Percentiles rank a stretch among this genome's conserved stretches.
Evolutionary conservation across 331 rosid genomes (phyloP).

Genomic region (Quercus tomentella): DNA sequence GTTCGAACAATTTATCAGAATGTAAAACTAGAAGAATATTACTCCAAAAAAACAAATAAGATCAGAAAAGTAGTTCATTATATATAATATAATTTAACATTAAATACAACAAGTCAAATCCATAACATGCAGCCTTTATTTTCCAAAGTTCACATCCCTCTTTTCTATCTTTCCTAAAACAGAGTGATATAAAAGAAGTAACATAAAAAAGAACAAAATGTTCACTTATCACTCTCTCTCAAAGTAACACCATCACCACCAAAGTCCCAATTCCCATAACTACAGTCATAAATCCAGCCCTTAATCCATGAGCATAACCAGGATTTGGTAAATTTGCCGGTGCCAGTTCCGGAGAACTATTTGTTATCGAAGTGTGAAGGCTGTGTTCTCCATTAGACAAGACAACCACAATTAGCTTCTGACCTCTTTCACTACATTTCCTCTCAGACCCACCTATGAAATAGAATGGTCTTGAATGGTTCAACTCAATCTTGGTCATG

Average conservation of each 20-base stretch:
- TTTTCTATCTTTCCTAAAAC: neutral
- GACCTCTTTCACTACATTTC: neutral
- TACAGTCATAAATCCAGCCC: neutral
- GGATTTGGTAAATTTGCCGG: no score
- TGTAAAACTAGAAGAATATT: no score
- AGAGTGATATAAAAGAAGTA: neutral
- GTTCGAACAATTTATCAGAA: no score
- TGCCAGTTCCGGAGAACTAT: no score
- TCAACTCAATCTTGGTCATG: neutral
- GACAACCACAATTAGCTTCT: constrained; percentile 1
- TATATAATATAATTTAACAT: neutral
- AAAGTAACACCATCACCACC: neutral
- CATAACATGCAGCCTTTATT: no score
- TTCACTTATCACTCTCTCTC: neutral
- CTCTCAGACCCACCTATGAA: constrained; percentile 11
- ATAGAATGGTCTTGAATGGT: neutral
- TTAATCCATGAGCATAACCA: neutral
- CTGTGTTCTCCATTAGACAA: neutral
- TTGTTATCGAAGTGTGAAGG: no score
- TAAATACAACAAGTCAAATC: neutral
- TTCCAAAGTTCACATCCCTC: neutral
- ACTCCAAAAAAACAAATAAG: neutral
- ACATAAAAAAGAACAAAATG: neutral
- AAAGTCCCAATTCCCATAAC: neutral
- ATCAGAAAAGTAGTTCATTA: neutral